These are phyloP conservation scores for Neofusicoccum laricinum DNA, from an alignment of 2,329 filamentous ascomycete species.

Conservation along the genomic window DNA sequence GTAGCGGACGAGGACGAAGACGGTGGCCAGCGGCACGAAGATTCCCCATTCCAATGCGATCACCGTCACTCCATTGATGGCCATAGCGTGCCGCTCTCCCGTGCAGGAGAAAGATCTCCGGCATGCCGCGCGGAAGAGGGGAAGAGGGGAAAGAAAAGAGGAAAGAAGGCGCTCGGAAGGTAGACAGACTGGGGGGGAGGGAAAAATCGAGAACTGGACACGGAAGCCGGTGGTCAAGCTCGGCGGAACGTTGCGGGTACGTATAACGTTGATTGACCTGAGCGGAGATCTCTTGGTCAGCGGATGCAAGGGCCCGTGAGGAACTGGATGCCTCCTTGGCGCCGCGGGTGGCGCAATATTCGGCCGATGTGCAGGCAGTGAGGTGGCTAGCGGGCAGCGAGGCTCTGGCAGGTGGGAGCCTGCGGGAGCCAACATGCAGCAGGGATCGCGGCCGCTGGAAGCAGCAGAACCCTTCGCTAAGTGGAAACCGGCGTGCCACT, in stretches of 20 bases:
- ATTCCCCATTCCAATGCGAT: constrained; percentile 3
- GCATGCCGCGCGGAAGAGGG: neutral
- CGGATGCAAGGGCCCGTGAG: neutral
- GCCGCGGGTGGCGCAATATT: neutral
- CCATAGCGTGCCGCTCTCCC: neutral
- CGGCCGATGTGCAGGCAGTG: neutral
- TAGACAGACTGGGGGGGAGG: neutral
- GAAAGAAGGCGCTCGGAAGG: neutral
- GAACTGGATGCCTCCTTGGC: neutral
- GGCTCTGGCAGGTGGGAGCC: neutral
- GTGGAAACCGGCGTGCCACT: neutral
- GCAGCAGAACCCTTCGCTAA: neutral
- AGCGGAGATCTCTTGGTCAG: neutral
- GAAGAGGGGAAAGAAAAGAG: neutral
- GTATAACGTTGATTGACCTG: neutral
- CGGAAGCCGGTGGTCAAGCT: neutral
- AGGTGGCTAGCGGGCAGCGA: neutral
- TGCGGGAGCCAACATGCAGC: neutral
- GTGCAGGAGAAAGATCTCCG: neutral
- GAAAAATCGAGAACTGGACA: neutral
- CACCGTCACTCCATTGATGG: neutral
- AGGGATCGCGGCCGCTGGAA: neutral
- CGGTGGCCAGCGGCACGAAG: neutral
- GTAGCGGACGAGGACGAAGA: neutral
- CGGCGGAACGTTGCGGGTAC: neutral